These are phyloP conservation scores for Astragalus membranaceus DNA, from an alignment of 306 rosid species.

Conservation along the genomic window DNA sequence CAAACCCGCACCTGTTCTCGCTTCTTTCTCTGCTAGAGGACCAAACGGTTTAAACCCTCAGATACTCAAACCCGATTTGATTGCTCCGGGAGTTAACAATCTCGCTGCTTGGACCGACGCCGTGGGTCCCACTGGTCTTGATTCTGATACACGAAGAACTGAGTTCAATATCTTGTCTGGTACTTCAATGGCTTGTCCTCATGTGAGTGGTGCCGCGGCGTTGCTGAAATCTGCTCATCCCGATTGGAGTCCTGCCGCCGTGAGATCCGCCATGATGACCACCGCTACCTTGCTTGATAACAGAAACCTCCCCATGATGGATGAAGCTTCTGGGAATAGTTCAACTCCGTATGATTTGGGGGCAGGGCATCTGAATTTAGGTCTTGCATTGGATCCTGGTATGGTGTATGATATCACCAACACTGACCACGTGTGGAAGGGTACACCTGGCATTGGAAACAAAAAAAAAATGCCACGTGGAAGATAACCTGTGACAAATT, in stretches of 20 bases:
- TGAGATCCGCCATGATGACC: slow-evolving; percentile 90
- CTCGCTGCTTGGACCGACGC: slow-evolving; percentile 84
- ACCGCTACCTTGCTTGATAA: slow-evolving; percentile 53
- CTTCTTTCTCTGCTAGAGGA: slow-evolving; percentile 80
- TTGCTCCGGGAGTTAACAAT: slow-evolving; percentile 86
- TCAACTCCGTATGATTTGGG: slow-evolving; percentile 75
- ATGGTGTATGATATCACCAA: slow-evolving; percentile 58
- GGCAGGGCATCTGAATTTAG: slow-evolving; percentile 68
- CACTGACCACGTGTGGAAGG: too few species aligned
- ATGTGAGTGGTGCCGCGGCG: slow-evolving; percentile 86
- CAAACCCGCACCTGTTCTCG: slow-evolving; percentile 84
- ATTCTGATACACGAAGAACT: slow-evolving; percentile 46
- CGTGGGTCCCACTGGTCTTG: slow-evolving; percentile 76
- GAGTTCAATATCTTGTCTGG: slow-evolving; percentile 87
- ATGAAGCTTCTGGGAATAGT: slow-evolving; percentile 60
- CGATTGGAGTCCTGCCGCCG: slow-evolving; percentile 84
- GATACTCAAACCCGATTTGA: slow-evolving; percentile 77
- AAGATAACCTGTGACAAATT: too few species aligned
- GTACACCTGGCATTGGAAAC: too few species aligned
- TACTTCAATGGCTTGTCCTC: slow-evolving; percentile 94
- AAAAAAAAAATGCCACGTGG: too few species aligned
- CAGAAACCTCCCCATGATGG: slow-evolving; percentile 40
- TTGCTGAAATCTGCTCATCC: slow-evolving; percentile 81
- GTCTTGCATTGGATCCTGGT: slow-evolving; percentile 79
- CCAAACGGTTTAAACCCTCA: slow-evolving; percentile 67